Conservation (phyloP, 176 grass and related monocot species). For the Musa itinerans region DNA sequence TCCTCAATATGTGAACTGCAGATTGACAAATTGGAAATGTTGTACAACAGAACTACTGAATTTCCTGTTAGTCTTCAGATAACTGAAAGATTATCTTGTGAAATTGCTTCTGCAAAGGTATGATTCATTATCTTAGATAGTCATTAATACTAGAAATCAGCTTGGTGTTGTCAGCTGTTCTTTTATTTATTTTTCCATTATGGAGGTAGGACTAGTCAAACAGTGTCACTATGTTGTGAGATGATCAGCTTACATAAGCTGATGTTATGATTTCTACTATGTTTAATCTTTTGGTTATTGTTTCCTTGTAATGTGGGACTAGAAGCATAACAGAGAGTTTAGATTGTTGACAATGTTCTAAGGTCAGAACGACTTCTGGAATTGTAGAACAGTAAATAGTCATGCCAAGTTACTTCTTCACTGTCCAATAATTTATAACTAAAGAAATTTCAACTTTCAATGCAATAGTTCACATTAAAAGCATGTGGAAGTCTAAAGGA, state of each 20-base stretch:
- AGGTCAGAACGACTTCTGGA: not conserved
- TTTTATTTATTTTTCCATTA: not conserved
- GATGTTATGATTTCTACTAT: not conserved
- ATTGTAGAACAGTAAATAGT: not conserved
- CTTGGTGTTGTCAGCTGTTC: not conserved
- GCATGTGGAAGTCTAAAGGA: not conserved
- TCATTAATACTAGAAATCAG: not conserved
- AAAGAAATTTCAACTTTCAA: not conserved
- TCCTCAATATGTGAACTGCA: constrained; percentile 30
- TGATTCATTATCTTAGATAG: not conserved
- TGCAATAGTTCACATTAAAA: not conserved
- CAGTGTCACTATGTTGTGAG: not conserved
- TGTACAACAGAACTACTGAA: constrained; percentile 39
- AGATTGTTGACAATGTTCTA: not conserved
- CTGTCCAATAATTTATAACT: not conserved
- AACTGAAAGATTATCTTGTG: constrained; percentile 34
- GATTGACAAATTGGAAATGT: constrained; percentile 60
- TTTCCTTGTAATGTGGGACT: not conserved
- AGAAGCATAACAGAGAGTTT: not conserved
- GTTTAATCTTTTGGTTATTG: not conserved
- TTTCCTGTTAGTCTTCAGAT: constrained; percentile 55
- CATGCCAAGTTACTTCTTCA: not conserved
- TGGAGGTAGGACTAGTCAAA: not conserved
- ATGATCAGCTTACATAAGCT: not conserved
- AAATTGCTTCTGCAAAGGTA: constrained; percentile 85